Conservation (phyloP, 192 early-diverging fungal genomes). For the Chytriomyces confervae region DNA sequence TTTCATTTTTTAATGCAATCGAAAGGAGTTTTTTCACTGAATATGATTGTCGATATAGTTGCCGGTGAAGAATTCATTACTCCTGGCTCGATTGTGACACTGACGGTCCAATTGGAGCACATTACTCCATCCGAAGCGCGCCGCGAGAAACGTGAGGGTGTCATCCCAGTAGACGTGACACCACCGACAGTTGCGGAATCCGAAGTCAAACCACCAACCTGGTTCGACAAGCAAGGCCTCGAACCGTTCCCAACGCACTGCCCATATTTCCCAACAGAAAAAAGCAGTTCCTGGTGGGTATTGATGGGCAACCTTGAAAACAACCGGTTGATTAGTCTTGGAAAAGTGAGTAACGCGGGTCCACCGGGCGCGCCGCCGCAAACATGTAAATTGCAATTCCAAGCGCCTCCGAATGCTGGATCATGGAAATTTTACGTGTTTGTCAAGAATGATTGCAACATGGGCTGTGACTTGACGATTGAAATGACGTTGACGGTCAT, state of each 20-base stretch:
- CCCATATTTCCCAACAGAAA: constrained; percentile 72
- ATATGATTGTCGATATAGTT: constrained; percentile 20
- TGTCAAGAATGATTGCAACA: constrained; percentile 87
- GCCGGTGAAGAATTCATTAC: constrained; percentile 57
- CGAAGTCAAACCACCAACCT: constrained; percentile 39
- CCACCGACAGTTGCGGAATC: constrained; percentile 15
- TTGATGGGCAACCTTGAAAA: constrained; percentile 84
- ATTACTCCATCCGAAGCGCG: constrained; percentile 33
- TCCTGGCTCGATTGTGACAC: constrained; percentile 54
- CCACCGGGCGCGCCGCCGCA: constrained; percentile 2
- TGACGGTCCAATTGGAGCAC: constrained; percentile 47
- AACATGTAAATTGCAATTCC: constrained; percentile 83
- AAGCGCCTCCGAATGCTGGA: constrained; percentile 86
- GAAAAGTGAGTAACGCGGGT: constrained; percentile 77
- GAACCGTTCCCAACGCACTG: constrained; percentile 58
- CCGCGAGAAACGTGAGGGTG: constrained; percentile 30
- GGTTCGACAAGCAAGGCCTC: constrained; percentile 37
- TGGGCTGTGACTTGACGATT: constrained; percentile 81
- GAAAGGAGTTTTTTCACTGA: not conserved
- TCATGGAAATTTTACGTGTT: constrained; percentile 79
- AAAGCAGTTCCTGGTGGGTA: constrained; percentile 89
- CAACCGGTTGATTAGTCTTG: constrained; percentile 74
- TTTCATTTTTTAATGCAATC: constrained; percentile 42
- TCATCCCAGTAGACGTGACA: constrained; percentile 9
- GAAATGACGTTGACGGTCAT: constrained; percentile 78